Evolutionary conservation across 2,329 filamentous ascomycete genomes (phyloP), one percentile per base, ranked within the genome.

Genomic region (Coniochaeta sp.): DNA sequence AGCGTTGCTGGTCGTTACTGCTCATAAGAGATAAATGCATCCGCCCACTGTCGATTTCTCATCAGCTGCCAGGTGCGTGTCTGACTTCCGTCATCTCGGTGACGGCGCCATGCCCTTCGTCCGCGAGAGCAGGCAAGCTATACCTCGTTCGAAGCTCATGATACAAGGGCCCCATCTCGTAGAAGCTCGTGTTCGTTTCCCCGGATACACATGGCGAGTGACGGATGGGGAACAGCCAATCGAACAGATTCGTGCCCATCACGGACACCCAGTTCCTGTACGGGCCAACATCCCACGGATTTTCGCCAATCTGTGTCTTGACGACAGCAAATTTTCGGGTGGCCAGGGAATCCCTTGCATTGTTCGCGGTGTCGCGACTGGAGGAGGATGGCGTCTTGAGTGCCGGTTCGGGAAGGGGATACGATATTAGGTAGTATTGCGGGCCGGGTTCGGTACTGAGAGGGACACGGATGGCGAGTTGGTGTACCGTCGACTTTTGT

Each of bases 171-270:
- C 87, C 87, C 60, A 88, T 72, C 13, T 78, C 75, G 63, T 87
- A 95, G 52, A 88, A 81, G 60, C 87, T 85, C 55, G 79, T 76
- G 53, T 75, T 73, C 57, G 75, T 78, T 46, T 82, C 82, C 60
- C 91, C 87, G 50, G 80, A 78, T 49, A 78, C 78, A 65, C 87
- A 92, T 0, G 92, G 92, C 4, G 87, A 90, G 53, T 80, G 76
- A 52, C 75, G 81, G 30, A 95, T 65, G 0, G 92, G 92, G 1
- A 96, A 69, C 12, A 96, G 63, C 91, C 91, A 97, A 54, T 96
- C 87, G 13, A 85, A 55, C 2, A 83, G 57, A 18, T 71, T 79
- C 46, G 78, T 70, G 0, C 92, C 92, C 84, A 99, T 90, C 22
- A 96, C 81, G 13, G 85, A 79, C 57, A 82, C 81, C 70, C 91